Conservation (phyloP, 805 yeast species). For the Nakazawaea peltata region DNA sequence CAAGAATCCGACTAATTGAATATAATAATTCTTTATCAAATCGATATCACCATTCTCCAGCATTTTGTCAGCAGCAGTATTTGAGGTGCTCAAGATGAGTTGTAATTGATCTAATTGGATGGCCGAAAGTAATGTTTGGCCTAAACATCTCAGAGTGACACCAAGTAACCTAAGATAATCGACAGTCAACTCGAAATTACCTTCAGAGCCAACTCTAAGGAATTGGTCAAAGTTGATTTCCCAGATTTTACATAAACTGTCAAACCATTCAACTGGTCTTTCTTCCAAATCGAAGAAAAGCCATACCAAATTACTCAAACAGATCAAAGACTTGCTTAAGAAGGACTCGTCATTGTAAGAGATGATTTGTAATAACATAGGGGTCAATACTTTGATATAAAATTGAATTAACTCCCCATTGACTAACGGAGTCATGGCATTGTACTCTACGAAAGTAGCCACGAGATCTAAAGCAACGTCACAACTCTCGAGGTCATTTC, state of each 20-base stretch:
- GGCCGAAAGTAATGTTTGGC: slow-evolving; percentile 23
- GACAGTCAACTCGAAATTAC: slow-evolving; percentile 17
- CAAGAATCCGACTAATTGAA: slow-evolving; percentile 17
- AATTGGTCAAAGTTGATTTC: slow-evolving; percentile 14
- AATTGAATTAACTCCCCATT: slow-evolving; percentile 19
- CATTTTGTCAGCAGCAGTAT: slow-evolving; percentile 3
- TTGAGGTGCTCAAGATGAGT: slow-evolving; percentile 15
- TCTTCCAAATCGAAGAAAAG: slow-evolving; percentile 28
- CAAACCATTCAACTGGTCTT: slow-evolving; percentile 32
- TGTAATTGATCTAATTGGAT: slow-evolving; percentile 21
- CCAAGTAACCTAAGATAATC: slow-evolving; percentile 28
- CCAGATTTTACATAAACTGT: slow-evolving; percentile 23
- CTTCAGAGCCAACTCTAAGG: not conserved
- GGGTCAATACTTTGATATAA: slow-evolving; percentile 12
- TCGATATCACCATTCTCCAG: slow-evolving; percentile 7
- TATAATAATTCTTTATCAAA: slow-evolving; percentile 14
- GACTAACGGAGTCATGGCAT: slow-evolving; percentile 10
- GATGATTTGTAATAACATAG: slow-evolving; percentile 30
- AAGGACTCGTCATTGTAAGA: slow-evolving; percentile 31
- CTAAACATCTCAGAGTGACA: slow-evolving; percentile 29
- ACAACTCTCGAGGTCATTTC: slow-evolving; percentile 48
- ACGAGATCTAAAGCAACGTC: slow-evolving; percentile 71
- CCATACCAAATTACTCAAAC: slow-evolving; percentile 71
- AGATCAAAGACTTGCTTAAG: slow-evolving; percentile 47
- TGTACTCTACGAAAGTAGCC: slow-evolving; percentile 63